Percentiles rank a stretch among this genome's conserved stretches.
Conservation (phyloP, 1,284 basidiomycete genomes). For the Lentinus polychrous region DNA sequence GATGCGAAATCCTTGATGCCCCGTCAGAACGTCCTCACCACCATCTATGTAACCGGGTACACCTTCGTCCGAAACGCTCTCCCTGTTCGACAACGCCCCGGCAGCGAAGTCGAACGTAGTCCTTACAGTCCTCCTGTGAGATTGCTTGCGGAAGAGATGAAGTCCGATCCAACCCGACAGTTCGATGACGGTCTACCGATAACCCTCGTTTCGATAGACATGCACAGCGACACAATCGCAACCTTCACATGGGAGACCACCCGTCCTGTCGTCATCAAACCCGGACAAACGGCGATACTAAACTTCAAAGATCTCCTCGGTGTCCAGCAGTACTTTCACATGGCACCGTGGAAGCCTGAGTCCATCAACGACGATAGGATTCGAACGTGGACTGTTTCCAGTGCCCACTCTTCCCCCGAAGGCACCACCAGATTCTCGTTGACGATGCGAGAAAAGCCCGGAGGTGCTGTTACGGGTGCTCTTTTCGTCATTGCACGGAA, state of each 20-base stretch:
- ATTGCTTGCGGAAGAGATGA: constrained; percentile 42
- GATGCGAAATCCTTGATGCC: too few relatives aligned
- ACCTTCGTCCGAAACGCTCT: constrained; percentile 48
- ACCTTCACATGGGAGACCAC: constrained; percentile 47
- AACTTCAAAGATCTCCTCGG: constrained; percentile 49
- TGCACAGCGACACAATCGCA: constrained; percentile 43
- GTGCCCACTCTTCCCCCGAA: constrained; percentile 16
- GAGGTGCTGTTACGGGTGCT: constrained; percentile 44
- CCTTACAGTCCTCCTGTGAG: constrained; percentile 56
- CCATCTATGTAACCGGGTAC: constrained; percentile 44
- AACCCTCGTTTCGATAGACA: constrained; percentile 31
- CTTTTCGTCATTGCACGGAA: constrained; percentile 42
- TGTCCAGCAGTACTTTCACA: constrained; percentile 39
- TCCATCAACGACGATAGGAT: constrained; percentile 57
- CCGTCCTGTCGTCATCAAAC: constrained; percentile 29
- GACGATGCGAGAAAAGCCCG: constrained; percentile 46
- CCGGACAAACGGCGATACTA: constrained; percentile 51
- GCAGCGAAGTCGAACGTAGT: constrained; percentile 31
- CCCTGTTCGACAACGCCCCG: constrained; percentile 39
- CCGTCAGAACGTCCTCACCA: constrained; percentile 44
- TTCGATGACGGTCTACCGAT: constrained; percentile 25
- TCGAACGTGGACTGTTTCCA: constrained; percentile 60
- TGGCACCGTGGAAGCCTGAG: constrained; percentile 37
- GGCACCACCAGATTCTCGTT: constrained; percentile 29
- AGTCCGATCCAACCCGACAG: constrained; percentile 13